Percentiles rank a stretch among this genome's conserved stretches.
phyloP scores from a whole-genome alignment of 805 yeast species.

The Metschnikowia borealis region DNA sequence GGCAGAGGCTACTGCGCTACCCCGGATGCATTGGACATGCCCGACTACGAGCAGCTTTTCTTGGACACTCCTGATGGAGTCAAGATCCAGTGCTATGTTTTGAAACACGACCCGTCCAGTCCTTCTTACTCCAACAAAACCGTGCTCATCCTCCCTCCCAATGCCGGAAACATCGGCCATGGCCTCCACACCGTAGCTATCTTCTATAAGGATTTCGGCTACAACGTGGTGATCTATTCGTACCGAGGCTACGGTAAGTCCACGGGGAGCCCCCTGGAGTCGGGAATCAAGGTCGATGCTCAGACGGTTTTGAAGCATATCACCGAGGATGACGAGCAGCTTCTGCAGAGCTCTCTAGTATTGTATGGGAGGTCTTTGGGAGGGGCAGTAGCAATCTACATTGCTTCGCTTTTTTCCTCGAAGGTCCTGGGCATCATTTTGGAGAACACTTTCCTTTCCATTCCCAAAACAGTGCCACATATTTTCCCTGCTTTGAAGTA shows the following conservation, averaged over 20 bases:
- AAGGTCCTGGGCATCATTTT: constrained; percentile 61
- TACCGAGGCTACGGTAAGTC: constrained; percentile 90
- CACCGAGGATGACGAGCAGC: constrained; percentile 45
- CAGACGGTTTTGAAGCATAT: constrained; percentile 63
- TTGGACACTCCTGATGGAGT: constrained; percentile 70
- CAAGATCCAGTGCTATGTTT: constrained; percentile 57
- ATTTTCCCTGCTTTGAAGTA: constrained; percentile 64
- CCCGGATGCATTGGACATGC: constrained; percentile 66
- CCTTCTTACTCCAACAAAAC: constrained; percentile 55
- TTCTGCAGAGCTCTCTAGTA: constrained; percentile 50
- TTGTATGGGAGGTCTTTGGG: constrained; percentile 90
- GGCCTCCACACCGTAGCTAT: constrained; percentile 74
- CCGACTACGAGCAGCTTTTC: constrained; percentile 52
- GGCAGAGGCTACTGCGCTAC: constrained; percentile 71
- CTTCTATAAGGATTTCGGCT: constrained; percentile 57
- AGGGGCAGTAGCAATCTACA: constrained; percentile 88
- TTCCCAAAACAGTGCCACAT: constrained; percentile 68
- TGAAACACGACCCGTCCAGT: constrained; percentile 45
- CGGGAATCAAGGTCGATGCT: constrained; percentile 80
- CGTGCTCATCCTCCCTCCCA: constrained; percentile 76
- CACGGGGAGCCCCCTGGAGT: constrained; percentile 71
- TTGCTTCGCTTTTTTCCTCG: constrained; percentile 56
- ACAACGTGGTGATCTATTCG: constrained; percentile 79
- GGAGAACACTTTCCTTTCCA: constrained; percentile 82
- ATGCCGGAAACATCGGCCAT: constrained; percentile 95